These are phyloP conservation scores for Stellera chamaejasme DNA, from an alignment of 345 rosid species.

Conservation along the genomic window DNA sequence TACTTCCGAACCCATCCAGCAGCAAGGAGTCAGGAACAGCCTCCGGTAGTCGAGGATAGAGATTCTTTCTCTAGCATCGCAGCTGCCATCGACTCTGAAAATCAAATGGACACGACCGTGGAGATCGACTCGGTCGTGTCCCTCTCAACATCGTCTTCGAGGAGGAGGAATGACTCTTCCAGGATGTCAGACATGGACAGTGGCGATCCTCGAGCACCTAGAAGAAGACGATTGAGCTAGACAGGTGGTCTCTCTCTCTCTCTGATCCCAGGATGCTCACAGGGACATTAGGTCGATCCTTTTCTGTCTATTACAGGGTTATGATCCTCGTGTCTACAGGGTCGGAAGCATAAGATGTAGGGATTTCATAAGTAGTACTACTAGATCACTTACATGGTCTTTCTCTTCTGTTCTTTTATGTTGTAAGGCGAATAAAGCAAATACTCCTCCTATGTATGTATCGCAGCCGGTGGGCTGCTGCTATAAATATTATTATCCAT, in stretches of 20 bases:
- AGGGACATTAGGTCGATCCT: neutral
- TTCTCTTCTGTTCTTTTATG: too few species aligned
- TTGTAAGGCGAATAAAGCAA: too few species aligned
- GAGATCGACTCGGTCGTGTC: conserved; percentile 64
- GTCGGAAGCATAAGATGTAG: too few species aligned
- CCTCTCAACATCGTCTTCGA: conserved; percentile 56
- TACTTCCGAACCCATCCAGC: conserved; percentile 38
- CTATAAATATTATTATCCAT: too few species aligned
- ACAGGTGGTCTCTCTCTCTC: neutral
- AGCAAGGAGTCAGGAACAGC: conserved; percentile 70
- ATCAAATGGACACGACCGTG: conserved; percentile 56
- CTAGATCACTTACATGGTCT: too few species aligned
- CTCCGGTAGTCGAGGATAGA: conserved; percentile 69
- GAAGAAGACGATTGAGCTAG: conserved; percentile 47
- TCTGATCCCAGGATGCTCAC: neutral
- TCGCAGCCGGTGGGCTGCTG: too few species aligned
- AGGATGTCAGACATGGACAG: conserved; percentile 55
- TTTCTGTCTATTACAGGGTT: too few species aligned
- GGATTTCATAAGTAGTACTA: too few species aligned
- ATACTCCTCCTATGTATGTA: too few species aligned
- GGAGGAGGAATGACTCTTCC: conserved; percentile 47
- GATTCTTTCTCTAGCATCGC: conserved; percentile 62
- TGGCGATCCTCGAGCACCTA: conserved; percentile 57
- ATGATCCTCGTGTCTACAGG: too few species aligned
- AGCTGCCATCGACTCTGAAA: conserved; percentile 57